These are phyloP conservation scores for Dioscorea cayenensis DNA, from an alignment of 116 monocot genomes.

Conservation along the genomic window DNA sequence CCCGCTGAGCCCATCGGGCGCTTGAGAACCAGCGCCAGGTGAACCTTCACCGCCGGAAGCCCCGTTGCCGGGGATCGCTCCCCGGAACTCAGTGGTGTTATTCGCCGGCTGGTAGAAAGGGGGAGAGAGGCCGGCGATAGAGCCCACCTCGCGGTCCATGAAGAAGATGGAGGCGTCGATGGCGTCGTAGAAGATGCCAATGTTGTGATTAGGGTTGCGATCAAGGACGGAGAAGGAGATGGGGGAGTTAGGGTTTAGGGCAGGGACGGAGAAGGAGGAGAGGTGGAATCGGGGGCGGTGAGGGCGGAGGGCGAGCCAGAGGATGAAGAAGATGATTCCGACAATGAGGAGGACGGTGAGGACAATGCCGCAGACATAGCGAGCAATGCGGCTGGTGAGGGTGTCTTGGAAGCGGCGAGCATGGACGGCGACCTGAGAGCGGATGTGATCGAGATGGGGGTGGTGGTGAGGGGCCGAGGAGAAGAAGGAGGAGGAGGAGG, in stretches of 20 bases:
- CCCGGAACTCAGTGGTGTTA: slow-evolving; percentile 35
- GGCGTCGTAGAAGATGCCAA: slow-evolving; percentile 60
- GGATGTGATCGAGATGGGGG: slow-evolving; percentile 6
- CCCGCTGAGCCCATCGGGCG: slow-evolving; percentile 13
- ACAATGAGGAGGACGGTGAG: slow-evolving; percentile 40
- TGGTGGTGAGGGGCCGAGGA: neutral
- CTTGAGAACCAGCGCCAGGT: neutral
- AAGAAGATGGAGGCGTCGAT: slow-evolving; percentile 34
- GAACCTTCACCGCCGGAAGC: neutral
- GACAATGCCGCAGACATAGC: slow-evolving; percentile 41
- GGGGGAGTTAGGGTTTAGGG: slow-evolving; percentile 10
- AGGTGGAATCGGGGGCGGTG: slow-evolving; percentile 68
- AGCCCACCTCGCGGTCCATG: slow-evolving; percentile 23
- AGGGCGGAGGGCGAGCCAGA: slow-evolving; percentile 54
- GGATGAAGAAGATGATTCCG: slow-evolving; percentile 40
- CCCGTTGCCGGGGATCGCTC: neutral
- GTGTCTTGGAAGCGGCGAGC: slow-evolving; percentile 30
- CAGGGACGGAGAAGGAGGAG: slow-evolving; percentile 29
- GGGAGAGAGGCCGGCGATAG: slow-evolving; percentile 1
- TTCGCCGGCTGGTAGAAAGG: slow-evolving; percentile 52
- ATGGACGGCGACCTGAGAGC: slow-evolving; percentile 17
- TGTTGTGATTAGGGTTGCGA: slow-evolving; percentile 78
- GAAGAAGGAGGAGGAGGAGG: neutral
- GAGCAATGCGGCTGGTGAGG: slow-evolving; percentile 24
- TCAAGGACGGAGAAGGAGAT: slow-evolving; percentile 39